Evolutionary conservation across 768 basidiomycete species (phyloP), one percentile per base, ranked within the genome.

Genomic region (Lactarius hatsudake): DNA sequence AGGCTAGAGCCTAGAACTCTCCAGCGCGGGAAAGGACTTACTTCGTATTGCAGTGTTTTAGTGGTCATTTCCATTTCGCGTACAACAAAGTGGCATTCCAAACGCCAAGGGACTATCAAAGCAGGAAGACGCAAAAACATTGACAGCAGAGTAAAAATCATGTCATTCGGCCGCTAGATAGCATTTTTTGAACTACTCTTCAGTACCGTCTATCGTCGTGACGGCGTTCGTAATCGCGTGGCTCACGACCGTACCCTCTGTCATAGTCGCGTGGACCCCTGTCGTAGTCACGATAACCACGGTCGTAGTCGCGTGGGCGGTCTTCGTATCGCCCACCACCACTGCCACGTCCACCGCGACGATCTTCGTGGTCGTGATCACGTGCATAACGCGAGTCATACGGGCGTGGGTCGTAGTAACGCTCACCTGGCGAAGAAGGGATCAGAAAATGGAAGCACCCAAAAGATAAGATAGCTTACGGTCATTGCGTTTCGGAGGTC

Each of bases 331-430:
- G 78, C 40, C 75, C 69, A 34, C 72, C 73, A 38, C 36, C 36
- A 7, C 36, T 38, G 36, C 36, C 36, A 61, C 77, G 74, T 55
- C 82, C 79, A 7, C 80, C 74, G n/a, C 86, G 79, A 56, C 80
- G 75, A 18, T 75, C 76, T 56, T 73, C 86, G 72, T 82, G 80
- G 48, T 89, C 87, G 60, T 80, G 76, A 69, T 87, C 87, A 23
- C 88, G 86, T 15, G 85, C 81, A 79, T 96, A 96, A 71, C 93
- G 91, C 70, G 87, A 87, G 77, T 96, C 93, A 76, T 95, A 94
- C 0, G 94, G 93, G 67, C 95, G 86, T 48, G 94, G 94, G 75
- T 95, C 93, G 74, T 98, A 97, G 1, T 87, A 93, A 38, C 94
- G 86, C 74, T 94, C 92, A 70, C 84, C 93, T 88, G 74, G 30